A percentile compares a stretch with the other conserved stretches of the same genome.
Evolutionary conservation across 106 monocot species (phyloP).

Genomic region (Dioscorea zingiberensis): DNA sequence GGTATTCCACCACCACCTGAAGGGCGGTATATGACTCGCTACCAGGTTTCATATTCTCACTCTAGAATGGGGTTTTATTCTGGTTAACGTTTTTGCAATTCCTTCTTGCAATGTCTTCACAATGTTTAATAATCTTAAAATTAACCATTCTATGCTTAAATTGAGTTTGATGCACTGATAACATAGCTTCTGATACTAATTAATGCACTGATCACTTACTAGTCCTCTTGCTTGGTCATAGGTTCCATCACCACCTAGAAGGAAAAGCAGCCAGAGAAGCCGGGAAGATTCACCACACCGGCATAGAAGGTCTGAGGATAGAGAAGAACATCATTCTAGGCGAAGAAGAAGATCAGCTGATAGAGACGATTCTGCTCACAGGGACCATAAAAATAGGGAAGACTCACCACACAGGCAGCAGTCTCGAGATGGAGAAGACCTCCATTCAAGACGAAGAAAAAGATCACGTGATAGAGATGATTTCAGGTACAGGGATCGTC

Average conservation of each 20-base stretch:
- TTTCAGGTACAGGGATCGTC: neutral
- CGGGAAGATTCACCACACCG: conserved; percentile 20
- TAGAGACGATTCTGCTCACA: conserved; percentile 6
- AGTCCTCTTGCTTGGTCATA: conserved; percentile 4
- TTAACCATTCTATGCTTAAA: neutral
- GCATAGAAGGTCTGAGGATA: conserved; percentile 22
- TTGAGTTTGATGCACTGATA: neutral
- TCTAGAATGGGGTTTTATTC: neutral
- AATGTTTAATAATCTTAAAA: neutral
- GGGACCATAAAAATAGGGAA: conserved; percentile 4
- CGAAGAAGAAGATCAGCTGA: conserved; percentile 9
- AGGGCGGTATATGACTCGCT: conserved; percentile 75
- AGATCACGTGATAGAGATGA: conserved; percentile 1
- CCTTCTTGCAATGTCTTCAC: no score
- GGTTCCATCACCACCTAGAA: conserved; percentile 70
- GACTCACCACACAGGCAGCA: neutral
- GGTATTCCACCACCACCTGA: conserved; percentile 90
- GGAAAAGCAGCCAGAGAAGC: conserved; percentile 10
- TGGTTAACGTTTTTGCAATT: no score
- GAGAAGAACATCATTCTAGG: conserved; percentile 3
- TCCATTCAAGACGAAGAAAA: neutral
- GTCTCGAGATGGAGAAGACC: neutral
- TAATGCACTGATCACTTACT: no score
- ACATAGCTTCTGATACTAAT: no score
- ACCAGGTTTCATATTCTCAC: conserved; percentile 38